These are phyloP conservation scores for Podospora australis DNA, from an alignment of 495 filamentous ascomycete genomes.

Conservation along the genomic window DNA sequence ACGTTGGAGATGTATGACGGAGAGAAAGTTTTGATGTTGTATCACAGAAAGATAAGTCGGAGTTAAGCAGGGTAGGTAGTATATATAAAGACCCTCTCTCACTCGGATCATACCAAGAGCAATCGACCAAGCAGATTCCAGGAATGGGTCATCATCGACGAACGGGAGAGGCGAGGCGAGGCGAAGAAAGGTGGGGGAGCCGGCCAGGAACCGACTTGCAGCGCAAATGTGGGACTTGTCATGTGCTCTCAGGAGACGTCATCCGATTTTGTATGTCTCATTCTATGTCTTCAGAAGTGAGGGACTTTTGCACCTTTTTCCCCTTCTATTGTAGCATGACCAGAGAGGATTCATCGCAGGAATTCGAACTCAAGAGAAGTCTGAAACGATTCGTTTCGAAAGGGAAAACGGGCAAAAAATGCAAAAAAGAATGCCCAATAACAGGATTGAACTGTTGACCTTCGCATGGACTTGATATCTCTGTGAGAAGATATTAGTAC, in stretches of 20 bases:
- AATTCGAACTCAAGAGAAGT: no score
- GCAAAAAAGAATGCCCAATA: not conserved
- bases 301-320: no score
- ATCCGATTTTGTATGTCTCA: not conserved
- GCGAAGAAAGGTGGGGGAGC: not conserved
- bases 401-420: not conserved
- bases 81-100: not conserved
- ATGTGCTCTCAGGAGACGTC: not conserved
- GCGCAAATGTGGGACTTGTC: not conserved
- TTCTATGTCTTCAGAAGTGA: no score
- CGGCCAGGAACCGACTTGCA: not conserved
- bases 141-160: not conserved
- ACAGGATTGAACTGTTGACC: constrained; percentile 1
- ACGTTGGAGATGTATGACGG: not conserved
- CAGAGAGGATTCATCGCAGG: no score
- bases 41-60: not conserved
- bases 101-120: not conserved
- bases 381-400: not conserved
- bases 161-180: not conserved
- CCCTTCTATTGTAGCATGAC: no score
- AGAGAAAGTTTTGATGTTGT: not conserved
- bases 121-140: not conserved
- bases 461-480: not conserved
- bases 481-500: not conserved
- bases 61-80: not conserved